Conservation (phyloP, 1,284 basidiomycete species). For the Apiotrichum domesticum region DNA sequence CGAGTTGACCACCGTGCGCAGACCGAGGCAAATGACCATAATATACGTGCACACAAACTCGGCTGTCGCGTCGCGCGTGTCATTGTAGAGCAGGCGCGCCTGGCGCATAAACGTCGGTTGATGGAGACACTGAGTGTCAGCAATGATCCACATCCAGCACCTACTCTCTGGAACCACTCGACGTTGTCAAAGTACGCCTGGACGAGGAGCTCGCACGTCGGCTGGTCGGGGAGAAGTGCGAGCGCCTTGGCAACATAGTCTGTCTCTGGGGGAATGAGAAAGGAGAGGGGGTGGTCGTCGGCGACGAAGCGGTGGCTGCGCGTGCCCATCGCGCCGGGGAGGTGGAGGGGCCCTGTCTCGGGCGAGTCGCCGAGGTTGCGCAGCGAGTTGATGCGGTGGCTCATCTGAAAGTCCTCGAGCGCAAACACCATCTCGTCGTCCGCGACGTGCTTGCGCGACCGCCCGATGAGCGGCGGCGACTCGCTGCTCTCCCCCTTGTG, state of each 20-base stretch:
- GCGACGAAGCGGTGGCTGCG: neutral
- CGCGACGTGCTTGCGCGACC: slow-evolving; percentile 10
- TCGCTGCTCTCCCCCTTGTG: neutral
- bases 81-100: slow-evolving; percentile 11
- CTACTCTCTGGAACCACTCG: slow-evolving; percentile 20
- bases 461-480: neutral
- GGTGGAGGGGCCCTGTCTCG: neutral
- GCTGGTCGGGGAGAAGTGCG: slow-evolving; percentile 10
- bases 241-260: slow-evolving; percentile 17
- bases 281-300: slow-evolving; percentile 12
- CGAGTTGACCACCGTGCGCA: slow-evolving; percentile 7
- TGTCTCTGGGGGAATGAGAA: slow-evolving; percentile 8
- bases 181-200: slow-evolving; percentile 18
- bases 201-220: slow-evolving; percentile 12
- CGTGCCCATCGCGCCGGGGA: neutral
- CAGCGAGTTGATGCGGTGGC: slow-evolving; percentile 18
- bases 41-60: slow-evolving; percentile 16
- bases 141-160: neutral
- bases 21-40: slow-evolving; percentile 18
- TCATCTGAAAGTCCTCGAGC: slow-evolving; percentile 19
- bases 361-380: slow-evolving; percentile 13
- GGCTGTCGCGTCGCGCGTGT: neutral
- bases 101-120: slow-evolving; percentile 17
- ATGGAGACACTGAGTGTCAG: slow-evolving; percentile 14
- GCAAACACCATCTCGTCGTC: slow-evolving; percentile 22